Percentiles rank a stretch among this genome's conserved stretches.
Evolutionary conservation across 2,329 filamentous ascomycete genomes (phyloP).

Genomic region (Mycosphaerella sp.): DNA sequence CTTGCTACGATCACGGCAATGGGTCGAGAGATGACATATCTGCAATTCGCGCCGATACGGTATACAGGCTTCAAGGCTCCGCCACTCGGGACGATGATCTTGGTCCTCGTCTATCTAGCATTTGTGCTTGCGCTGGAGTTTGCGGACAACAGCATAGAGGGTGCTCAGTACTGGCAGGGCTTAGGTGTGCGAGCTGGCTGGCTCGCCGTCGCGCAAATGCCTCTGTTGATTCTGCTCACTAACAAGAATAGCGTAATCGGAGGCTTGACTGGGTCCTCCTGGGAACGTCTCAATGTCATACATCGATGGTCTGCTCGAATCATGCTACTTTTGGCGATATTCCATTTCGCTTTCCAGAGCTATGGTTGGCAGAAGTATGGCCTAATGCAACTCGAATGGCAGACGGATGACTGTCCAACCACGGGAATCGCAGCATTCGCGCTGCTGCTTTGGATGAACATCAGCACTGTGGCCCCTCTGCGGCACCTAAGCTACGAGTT

Average conservation of each 20-base stretch:
- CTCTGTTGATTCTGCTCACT: conserved; percentile 36
- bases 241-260: conserved; percentile 37
- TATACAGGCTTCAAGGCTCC: conserved; percentile 24
- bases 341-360: conserved; percentile 30
- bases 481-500: conserved; percentile 27
- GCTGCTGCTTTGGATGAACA: conserved; percentile 29
- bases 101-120: conserved; percentile 24
- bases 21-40: conserved; percentile 33
- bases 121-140: conserved; percentile 30
- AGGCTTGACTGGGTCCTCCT: conserved; percentile 29
- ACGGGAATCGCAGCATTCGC: conserved; percentile 30
- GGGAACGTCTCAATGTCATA: conserved; percentile 34
- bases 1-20: conserved; percentile 33
- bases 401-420: conserved; percentile 23
- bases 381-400: conserved; percentile 25
- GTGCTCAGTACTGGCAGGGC: conserved; percentile 26
- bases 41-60: conserved; percentile 29
- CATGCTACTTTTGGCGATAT: conserved; percentile 29
- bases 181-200: conserved; percentile 34
- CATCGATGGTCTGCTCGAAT: conserved; percentile 36
- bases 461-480: conserved; percentile 26
- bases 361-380: conserved; percentile 24
- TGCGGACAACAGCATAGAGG: conserved; percentile 21
- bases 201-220: conserved; percentile 36
- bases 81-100: conserved; percentile 23